Evolutionary conservation across 2,329 filamentous ascomycete species (phyloP), one percentile per base, ranked within the genome.

Genomic region (Atkinsonella hypoxylon): DNA sequence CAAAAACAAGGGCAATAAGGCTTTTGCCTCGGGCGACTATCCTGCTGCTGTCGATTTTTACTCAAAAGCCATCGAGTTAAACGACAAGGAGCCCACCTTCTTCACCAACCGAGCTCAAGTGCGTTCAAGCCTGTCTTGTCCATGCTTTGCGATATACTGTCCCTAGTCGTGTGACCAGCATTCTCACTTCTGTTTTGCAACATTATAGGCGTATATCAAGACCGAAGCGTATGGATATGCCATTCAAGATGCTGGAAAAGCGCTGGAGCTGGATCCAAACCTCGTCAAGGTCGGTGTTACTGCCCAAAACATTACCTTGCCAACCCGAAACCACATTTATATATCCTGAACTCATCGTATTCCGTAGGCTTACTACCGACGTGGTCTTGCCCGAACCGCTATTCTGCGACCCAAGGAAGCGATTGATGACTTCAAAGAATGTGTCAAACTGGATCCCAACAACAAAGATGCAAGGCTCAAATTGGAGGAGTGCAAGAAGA

Each of bases 71-170:
- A 97, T 98, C 64, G 83, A 86, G 54, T 71, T 87, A 58, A 83
- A 95, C 69, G 80, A 85, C 63, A 76, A 85, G 59, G 86, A 97
- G 62, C 87, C 90, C 7, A 86, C 90, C 0, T 97, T 90, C 72
- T 97, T 82, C 71, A 89, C 88, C 61, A 98, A 98, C 71, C 79
- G 93, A 66, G 93, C 93, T 18, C 91, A 96, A 79, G 91, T 95
- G 68, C 56, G 77, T 70, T 51, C 46, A 49, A 46, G 20, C 18
- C 47, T 34, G 55, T 48, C 42, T 46, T 42, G 7, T 20, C 38
- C 59, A 55, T n/a, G 18, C 30, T 58, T 58, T 44, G 17, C 38
- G 30, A 17, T 4, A 15, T 45, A 1, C 36, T 30, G 22, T 32
- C 17, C 4, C 22, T 45, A 63, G 63, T 72, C 68, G 68, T 66